Percentiles rank a stretch among this genome's conserved stretches.
Conservation (phyloP, 2,329 filamentous ascomycete species). For the Malbranchea zuffiana region DNA sequence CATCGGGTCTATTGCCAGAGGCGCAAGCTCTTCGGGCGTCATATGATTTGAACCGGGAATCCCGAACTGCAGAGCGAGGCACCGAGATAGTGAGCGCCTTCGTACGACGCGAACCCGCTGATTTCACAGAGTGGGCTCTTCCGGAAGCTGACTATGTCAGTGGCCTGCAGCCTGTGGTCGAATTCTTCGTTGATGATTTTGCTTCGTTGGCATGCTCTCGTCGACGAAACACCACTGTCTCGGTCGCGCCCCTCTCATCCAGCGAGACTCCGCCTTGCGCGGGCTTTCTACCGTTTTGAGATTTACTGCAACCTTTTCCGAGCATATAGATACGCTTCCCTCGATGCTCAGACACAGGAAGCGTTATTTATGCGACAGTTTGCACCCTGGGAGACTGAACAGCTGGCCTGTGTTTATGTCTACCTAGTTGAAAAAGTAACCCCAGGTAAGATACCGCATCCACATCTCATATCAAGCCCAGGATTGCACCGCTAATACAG, state of each 20-base stretch:
- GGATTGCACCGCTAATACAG: slow-evolving; percentile 1
- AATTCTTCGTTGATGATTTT: slow-evolving; percentile 14
- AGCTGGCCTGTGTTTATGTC: slow-evolving; percentile 17
- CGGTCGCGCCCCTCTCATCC: slow-evolving; percentile 1
- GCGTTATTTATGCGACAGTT: slow-evolving; percentile 14
- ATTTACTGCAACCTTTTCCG: slow-evolving; percentile 16
- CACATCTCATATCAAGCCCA: neutral
- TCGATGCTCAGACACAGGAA: slow-evolving; percentile 3
- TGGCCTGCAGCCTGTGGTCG: slow-evolving; percentile 9
- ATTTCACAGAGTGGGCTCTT: slow-evolving; percentile 7
- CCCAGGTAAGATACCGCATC: slow-evolving; percentile 6
- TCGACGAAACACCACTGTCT: neutral
- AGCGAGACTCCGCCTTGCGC: slow-evolving; percentile 13
- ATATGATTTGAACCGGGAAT: slow-evolving; percentile 1
- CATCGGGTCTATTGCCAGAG: slow-evolving; percentile 5
- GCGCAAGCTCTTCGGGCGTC: slow-evolving; percentile 9
- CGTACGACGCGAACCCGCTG: slow-evolving; percentile 1
- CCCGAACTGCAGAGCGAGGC: slow-evolving; percentile 4
- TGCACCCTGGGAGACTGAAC: slow-evolving; percentile 17
- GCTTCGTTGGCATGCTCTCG: slow-evolving; percentile 5
- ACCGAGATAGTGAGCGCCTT: slow-evolving; percentile 4
- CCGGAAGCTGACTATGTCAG: slow-evolving; percentile 7
- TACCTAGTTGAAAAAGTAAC: slow-evolving; percentile 12
- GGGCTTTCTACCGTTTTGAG: slow-evolving; percentile 16
- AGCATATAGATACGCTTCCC: neutral